Conservation (phyloP, 1,284 basidiomycete genomes). For the Tetrapyrgos nigripes region DNA sequence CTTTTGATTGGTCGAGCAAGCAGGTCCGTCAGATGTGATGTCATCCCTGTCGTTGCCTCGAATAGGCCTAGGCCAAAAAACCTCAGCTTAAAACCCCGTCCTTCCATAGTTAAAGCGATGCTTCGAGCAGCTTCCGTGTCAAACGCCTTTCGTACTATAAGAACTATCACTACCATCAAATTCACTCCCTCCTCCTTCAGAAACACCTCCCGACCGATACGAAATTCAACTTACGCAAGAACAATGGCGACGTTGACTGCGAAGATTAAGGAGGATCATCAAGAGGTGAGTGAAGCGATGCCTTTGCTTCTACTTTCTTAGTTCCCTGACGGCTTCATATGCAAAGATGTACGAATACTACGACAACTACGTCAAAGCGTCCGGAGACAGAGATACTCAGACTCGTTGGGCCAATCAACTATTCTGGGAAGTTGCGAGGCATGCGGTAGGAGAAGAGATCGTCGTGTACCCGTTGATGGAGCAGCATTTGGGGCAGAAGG, state of each 20-base stretch:
- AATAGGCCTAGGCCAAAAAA: too few species aligned
- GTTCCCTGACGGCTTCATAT: background rate
- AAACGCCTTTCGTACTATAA: too few species aligned
- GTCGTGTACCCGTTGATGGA: conserved; percentile 75
- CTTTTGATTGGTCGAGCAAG: too few species aligned
- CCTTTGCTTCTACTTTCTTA: background rate
- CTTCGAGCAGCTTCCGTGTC: too few species aligned
- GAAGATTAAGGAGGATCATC: conserved; percentile 52
- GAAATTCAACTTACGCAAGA: background rate
- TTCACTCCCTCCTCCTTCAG: too few species aligned
- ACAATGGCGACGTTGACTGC: conserved; percentile 36
- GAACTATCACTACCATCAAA: too few species aligned
- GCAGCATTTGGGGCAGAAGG: conserved; percentile 59
- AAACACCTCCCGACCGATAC: too few species aligned
- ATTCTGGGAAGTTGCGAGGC: conserved; percentile 65
- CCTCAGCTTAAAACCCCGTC: too few species aligned
- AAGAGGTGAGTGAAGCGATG: conserved; percentile 39
- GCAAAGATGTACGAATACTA: conserved; percentile 69
- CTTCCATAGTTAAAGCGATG: too few species aligned
- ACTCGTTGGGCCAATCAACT: conserved; percentile 62
- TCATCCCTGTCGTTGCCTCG: too few species aligned
- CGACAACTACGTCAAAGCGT: conserved; percentile 52
- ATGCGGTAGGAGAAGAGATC: conserved; percentile 71
- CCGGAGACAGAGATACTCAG: conserved; percentile 53
- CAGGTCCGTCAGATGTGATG: too few species aligned